Base-by-base conservation (phyloP, 176 grass and related monocot species). In the Aegilops umbellulata region DNA sequence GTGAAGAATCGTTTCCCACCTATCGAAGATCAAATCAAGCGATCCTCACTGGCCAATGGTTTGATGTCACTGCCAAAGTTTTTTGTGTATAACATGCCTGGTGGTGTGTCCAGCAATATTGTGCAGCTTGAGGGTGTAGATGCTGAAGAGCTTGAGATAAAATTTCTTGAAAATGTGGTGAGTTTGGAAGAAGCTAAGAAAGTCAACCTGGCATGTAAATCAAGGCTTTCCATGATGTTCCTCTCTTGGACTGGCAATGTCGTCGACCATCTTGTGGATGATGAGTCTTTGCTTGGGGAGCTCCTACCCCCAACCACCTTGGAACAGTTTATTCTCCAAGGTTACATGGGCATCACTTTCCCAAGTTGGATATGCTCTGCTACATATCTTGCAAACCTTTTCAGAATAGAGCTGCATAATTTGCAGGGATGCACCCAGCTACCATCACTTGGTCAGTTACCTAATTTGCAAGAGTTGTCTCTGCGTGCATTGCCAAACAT, bases 251-350 rank as follows among this genome's bases (percentile, higher is more conserved):
- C 65, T 69, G 17, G 29, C 65, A 69, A 69, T 35, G 65, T 9
- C 17, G 17, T 35, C 19, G 31, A 35, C 31, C 65, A 35, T 69
- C 31, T 69, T 69, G 65, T 69, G 65, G 65, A 69, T 36, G 65
- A 69, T 69, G 65, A 69, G 24, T 47, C 71, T 74, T 74, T 47
- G 44, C 74, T 77, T 55, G 5, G 17, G 74, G 74, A 32, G 27
- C 47, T 77, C 74, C 26, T 77, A 57, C 74, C 41, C 24, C 47
- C 16, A 77, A 32, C 16, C 74, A 57, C 47, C 29, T 77, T 77
- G 47, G 74, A 77, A 47, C 74, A 77, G 27, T 57, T 77, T 31
- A 77, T 69, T 77, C 74, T 77, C 47, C 74, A 77, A 77, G 46
- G 74, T 20, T 77, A 77, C 74, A 77, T 77, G 74, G 74, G 74